These are phyloP conservation scores for Gracilaria caudata DNA, from an alignment of 23 red algal species.

Conservation along the genomic window DNA sequence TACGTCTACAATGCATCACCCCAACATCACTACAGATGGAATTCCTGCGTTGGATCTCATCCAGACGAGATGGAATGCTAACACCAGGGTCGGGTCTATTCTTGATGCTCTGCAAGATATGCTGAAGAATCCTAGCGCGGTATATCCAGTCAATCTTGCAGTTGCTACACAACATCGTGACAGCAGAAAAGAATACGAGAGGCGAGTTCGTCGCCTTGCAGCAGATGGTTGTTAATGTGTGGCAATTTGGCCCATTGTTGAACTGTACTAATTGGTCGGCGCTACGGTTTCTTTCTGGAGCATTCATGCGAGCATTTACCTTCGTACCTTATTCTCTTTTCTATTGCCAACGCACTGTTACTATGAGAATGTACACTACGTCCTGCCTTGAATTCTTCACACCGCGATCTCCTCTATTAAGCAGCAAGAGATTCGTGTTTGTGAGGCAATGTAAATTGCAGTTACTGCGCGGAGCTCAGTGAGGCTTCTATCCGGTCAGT, in stretches of 20 bases:
- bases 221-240: slow-evolving; percentile 59
- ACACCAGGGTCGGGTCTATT: slow-evolving; percentile 50
- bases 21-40: slow-evolving; percentile 78
- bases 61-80: slow-evolving; percentile 70
- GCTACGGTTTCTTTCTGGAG: background rate
- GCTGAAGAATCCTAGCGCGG: slow-evolving; percentile 43
- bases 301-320: background rate
- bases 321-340: slow-evolving; percentile 1
- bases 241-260: background rate
- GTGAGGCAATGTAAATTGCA: slow-evolving; percentile 21
- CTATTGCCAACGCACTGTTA: background rate
- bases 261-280: slow-evolving; percentile 11
- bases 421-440: background rate
- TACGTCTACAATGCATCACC: slow-evolving; percentile 64
- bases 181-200: slow-evolving; percentile 56
- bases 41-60: slow-evolving; percentile 78
- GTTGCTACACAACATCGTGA: slow-evolving; percentile 46
- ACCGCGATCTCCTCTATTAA: background rate
- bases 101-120: slow-evolving; percentile 59
- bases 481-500: background rate
- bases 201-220: slow-evolving; percentile 63
- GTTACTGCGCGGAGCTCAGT: background rate
- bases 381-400: background rate
- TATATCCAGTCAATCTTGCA: slow-evolving; percentile 63
- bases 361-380: slow-evolving; percentile 15